These are phyloP conservation scores for Neonothopanus nambi DNA, from an alignment of 1,284 basidiomycete species.

Conservation along the genomic window DNA sequence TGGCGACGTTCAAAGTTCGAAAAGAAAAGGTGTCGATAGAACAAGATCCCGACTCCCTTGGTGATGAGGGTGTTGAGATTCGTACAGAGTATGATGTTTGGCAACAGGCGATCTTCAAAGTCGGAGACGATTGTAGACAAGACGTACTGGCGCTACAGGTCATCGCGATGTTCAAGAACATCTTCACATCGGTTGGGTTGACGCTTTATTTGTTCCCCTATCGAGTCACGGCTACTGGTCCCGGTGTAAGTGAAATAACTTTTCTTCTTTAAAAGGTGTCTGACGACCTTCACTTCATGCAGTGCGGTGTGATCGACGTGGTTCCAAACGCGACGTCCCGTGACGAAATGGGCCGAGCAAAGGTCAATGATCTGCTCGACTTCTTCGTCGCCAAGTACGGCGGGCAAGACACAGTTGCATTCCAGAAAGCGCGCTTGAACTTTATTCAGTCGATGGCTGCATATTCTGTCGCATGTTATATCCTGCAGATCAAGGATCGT, in stretches of 20 bases:
- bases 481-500: conserved; percentile 95
- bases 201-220: conserved; percentile 96
- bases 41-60: conserved; percentile 69
- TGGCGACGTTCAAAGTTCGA: conserved; percentile 99
- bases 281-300: conserved; percentile 12
- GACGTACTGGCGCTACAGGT: conserved; percentile 96
- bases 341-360: conserved; percentile 99
- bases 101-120: conserved; percentile 99
- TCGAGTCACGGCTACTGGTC: conserved; percentile 94
- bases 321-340: conserved; percentile 97
- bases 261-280: background rate
- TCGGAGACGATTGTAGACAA: conserved; percentile 98
- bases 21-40: conserved; percentile 71
- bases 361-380: conserved; percentile 93
- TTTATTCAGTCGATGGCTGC: conserved; percentile 99
- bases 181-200: conserved; percentile 88
- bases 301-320: conserved; percentile 99
- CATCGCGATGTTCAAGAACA: conserved; percentile 99
- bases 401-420: conserved; percentile 83
- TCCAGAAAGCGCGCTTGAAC: conserved; percentile 92
- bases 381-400: conserved; percentile 98
- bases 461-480: conserved; percentile 98
- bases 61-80: conserved; percentile 58
- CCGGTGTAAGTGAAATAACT: conserved; percentile 66
- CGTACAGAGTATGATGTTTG: conserved; percentile 85